Base-by-base conservation (phyloP, 169 alveolate genomes). In the Plasmodium reichenowi region DNA sequence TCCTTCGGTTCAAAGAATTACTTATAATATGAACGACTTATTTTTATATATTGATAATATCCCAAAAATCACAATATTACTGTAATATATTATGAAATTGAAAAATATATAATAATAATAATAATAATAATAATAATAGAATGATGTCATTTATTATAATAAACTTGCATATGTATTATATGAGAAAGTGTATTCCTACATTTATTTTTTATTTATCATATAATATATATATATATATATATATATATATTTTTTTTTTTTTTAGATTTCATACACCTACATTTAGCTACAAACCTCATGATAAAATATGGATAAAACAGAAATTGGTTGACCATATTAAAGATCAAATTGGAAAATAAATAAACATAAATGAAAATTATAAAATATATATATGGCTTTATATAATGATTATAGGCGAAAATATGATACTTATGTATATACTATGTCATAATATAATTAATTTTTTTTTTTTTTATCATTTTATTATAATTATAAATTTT, bases 321-420 rank as follows among this genome's bases (percentile, higher is more conserved):
- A 87, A 87, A 59, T 50, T 87, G 62, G 88, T 87, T 71, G 92
- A 87, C 63, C 92, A 87, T 72, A 73, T 87, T 64, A 87, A 87
- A 48, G 74, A 73, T 66, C 92, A 87, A 50, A 87, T 80, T 56
- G 90, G 90, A 13, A 74, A 80, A 54, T 80, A 54, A 68, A 5
- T 50, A 26, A 17, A 24, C n/a, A 73, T 20, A 52, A 13, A 15
- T 52, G 4, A 32, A 32, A 32, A 32, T 32, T 32, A 5, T 32
- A 48, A 17, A 48, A 58, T 72, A 58, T 72, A 29, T 20, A 72
- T 24, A 72, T 24, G 24, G 63, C 20, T 29, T 62, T 48, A 72
- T 43, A 72, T 47, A 38, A 48, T 15, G 17, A 8, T 32, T 4
- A 32, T 4, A 15, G 22, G 63, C 8, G 20, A 56, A 56, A 52